Conservation (phyloP, 2,329 filamentous ascomycete species). For the Mariannaea sp. region DNA sequence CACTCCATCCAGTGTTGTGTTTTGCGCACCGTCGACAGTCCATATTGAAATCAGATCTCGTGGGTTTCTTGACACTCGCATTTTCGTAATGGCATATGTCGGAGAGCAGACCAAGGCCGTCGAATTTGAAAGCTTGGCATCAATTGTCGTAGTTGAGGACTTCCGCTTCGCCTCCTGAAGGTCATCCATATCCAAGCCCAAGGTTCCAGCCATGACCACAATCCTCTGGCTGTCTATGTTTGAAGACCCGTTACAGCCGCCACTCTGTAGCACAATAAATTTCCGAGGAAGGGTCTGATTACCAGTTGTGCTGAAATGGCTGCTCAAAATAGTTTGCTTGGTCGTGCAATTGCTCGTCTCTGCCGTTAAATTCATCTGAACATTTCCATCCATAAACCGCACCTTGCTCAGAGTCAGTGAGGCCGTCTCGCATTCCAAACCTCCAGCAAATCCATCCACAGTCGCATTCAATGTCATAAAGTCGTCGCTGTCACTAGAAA, state of each 20-base stretch:
- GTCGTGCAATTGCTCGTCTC: conserved; percentile 27
- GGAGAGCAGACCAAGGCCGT: conserved; percentile 30
- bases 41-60: conserved; percentile 22
- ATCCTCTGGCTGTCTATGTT: conserved; percentile 30
- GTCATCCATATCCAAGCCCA: conserved; percentile 25
- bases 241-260: conserved; percentile 26
- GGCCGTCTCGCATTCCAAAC: conserved; percentile 41
- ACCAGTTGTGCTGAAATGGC: conserved; percentile 21
- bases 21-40: conserved; percentile 10
- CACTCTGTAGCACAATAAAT: conserved; percentile 28
- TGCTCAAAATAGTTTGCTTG: conserved; percentile 27
- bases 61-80: conserved; percentile 27
- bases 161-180: conserved; percentile 25
- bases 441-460: conserved; percentile 43
- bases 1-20: conserved; percentile 27
- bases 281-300: conserved; percentile 20
- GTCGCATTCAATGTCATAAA: conserved; percentile 35
- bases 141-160: conserved; percentile 13
- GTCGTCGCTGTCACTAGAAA: conserved; percentile 35
- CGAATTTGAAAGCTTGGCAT: conserved; percentile 23
- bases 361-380: conserved; percentile 41
- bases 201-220: conserved; percentile 26
- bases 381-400: conserved; percentile 21
- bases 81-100: conserved; percentile 26
- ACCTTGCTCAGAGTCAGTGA: conserved; percentile 32